Evolutionary conservation across 2,329 filamentous ascomycete species (phyloP).

Genomic region (Arthrinium puccinioides): DNA sequence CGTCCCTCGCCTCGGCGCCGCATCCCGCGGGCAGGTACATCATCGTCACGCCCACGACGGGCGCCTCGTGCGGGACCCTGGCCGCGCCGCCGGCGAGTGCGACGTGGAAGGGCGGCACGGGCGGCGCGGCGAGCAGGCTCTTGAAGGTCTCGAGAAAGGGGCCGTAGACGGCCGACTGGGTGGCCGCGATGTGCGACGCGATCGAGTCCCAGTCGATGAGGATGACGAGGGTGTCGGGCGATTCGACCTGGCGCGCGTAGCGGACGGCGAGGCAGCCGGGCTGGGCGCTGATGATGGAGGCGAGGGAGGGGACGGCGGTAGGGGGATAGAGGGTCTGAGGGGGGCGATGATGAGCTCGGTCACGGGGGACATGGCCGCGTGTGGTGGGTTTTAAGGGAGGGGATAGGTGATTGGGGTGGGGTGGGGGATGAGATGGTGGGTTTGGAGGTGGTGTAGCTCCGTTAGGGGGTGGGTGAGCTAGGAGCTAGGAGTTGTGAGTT

Average conservation of each 20-base stretch:
- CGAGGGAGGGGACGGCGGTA: background rate
- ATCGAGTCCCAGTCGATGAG: slow-evolving; percentile 1
- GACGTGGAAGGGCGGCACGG: background rate
- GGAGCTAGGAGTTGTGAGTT: no score
- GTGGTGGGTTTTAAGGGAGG: no score
- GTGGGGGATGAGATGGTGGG: background rate
- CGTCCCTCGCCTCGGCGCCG: background rate
- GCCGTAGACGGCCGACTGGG: background rate
- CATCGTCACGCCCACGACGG: background rate
- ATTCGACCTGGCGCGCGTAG: background rate
- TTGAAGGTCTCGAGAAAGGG: background rate
- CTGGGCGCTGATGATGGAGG: background rate
- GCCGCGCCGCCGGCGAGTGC: background rate
- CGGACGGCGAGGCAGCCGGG: background rate
- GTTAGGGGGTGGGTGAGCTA: no score
- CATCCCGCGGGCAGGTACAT: background rate
- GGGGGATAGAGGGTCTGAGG: background rate
- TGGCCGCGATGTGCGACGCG: background rate
- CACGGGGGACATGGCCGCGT: background rate
- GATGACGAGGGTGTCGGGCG: background rate
- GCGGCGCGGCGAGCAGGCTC: background rate
- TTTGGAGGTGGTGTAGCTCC: background rate
- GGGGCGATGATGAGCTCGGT: background rate
- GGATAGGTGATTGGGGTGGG: background rate
- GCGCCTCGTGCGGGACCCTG: background rate